phyloP scores from a whole-genome alignment of 2,329 filamentous ascomycete genomes.

The Ophiostoma piceae region DNA sequence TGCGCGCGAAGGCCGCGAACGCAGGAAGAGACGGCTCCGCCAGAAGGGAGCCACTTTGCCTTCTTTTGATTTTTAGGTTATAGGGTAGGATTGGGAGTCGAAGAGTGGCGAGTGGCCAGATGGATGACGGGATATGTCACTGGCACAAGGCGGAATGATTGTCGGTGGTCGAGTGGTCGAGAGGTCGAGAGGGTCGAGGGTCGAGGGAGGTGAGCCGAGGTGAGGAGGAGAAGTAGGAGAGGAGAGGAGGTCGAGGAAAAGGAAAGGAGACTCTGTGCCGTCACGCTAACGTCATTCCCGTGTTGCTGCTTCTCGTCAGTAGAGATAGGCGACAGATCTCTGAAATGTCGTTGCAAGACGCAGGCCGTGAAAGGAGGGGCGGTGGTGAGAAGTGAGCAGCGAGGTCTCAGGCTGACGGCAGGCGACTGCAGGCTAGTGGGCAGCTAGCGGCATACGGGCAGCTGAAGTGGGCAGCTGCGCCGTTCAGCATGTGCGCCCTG shows the following conservation, averaged over 20 bases:
- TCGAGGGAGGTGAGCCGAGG: background rate
- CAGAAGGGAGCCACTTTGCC: constrained; percentile 22
- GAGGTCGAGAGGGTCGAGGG: background rate
- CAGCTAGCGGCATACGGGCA: background rate
- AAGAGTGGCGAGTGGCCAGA: background rate
- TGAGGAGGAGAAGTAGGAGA: background rate
- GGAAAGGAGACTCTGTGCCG: background rate
- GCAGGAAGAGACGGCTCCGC: constrained; percentile 18
- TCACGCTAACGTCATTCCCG: background rate
- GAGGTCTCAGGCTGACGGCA: background rate
- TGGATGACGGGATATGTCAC: background rate
- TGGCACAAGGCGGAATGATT: background rate
- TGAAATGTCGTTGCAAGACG: background rate
- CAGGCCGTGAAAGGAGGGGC: background rate
- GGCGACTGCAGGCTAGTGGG: background rate
- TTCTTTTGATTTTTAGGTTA: background rate
- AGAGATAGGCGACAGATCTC: background rate
- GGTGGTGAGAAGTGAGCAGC: constrained; percentile 5
- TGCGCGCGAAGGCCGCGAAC: constrained; percentile 20
- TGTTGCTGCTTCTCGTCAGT: background rate
- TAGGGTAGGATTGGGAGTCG: background rate
- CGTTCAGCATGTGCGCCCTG: background rate
- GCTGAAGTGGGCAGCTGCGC: background rate
- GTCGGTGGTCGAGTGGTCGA: background rate
- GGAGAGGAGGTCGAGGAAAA: background rate